Evolutionary conservation across 768 basidiomycete genomes (phyloP), one percentile per base, ranked within the genome.

Genomic region (Suillus americanus): DNA sequence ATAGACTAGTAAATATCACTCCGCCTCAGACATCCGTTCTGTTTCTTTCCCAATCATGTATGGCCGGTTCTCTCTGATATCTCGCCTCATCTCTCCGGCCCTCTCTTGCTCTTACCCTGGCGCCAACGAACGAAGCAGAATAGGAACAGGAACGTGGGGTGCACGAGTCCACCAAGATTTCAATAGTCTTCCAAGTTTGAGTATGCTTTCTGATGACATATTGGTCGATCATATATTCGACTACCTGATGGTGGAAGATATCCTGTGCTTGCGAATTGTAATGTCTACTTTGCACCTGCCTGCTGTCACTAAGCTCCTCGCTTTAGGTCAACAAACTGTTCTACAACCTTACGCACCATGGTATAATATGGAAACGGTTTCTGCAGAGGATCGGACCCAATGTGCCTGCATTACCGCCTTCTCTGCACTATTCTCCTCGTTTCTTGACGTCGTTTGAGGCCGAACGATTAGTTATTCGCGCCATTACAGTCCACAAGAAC

Each of bases 341-440:
- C 68, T 89, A 84, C 69, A 73, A 86, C 37, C 79, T 91, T 64
- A 89, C 88, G 0, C 87, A 90, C 63, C 85, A 90, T 67, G 83
- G 88, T 20, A 75, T 85, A 54, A 85, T 90, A 46, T 91, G 90
- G 90, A 89, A 87, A 72, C 83, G 83, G 20, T 85, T 88, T 65
- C 76, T 91, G 64, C 73, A 77, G 46, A 72, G 76, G n/a, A 78
- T 89, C 66, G 79, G 79, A 30, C 77, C 87, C n/a, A 86, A 85
- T 10, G 74, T 88, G 20, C 84, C 88, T 6, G 86, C 86, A 5
- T 74, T 89, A 5, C 86, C 88, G 2, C 89, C 89, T 0, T 86
- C 86, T 0, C 78, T 80, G 66, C 79, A 81, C 38, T 84, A 85
- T 69, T 74, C 74, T 0, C 65, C 73, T 18, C 65, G 59, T 64